A percentile compares a stretch with the other conserved stretches of the same genome.
These are phyloP conservation scores for Hemisphaericaspora xylanilytica DNA, from an alignment of 1,139 yeast genomes.

Conservation along the genomic window DNA sequence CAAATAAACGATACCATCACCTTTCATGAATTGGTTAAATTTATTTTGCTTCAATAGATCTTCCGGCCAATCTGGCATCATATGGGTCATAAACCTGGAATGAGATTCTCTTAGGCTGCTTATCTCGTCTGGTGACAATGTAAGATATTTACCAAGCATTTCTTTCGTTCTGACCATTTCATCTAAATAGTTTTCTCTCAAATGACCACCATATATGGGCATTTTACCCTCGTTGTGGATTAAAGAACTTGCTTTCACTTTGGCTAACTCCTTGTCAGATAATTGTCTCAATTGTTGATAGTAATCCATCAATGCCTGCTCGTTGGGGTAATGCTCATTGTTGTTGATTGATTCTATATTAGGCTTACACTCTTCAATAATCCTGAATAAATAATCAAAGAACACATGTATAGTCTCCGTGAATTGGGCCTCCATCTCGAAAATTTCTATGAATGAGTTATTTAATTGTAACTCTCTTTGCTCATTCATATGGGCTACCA, in stretches of 20 bases:
- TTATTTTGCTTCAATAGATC: conserved; percentile 20
- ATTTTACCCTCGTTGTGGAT: conserved; percentile 23
- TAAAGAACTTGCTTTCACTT: conserved; percentile 5
- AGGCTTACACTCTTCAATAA: conserved; percentile 24
- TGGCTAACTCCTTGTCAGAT: conserved; percentile 8
- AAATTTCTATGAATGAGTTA: conserved; percentile 14
- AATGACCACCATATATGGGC: conserved; percentile 36
- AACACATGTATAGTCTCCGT: conserved; percentile 17
- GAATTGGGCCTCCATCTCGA: conserved; percentile 20
- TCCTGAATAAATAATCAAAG: conserved; percentile 18
- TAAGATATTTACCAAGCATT: conserved; percentile 21
- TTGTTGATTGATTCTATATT: conserved; percentile 22
- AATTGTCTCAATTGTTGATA: conserved; percentile 17
- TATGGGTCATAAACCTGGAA: conserved; percentile 16
- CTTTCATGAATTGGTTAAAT: conserved; percentile 33
- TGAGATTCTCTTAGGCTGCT: conserved; percentile 22
- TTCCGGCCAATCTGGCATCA: conserved; percentile 25
- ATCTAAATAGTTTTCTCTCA: conserved; percentile 29
- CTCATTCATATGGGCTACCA: conserved; percentile 9
- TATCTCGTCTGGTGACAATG: conserved; percentile 22
- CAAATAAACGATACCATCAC: conserved; percentile 59
- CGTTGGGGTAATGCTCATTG: conserved; percentile 26
- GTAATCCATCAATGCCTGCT: conserved; percentile 19
- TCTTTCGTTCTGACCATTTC: conserved; percentile 31
- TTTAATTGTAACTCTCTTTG: conserved; percentile 10